Evolutionary conservation across 176 grass and related monocot species (phyloP), one percentile per base, ranked within the genome.

Genomic region (Hsuehochloa calcarea): DNA sequence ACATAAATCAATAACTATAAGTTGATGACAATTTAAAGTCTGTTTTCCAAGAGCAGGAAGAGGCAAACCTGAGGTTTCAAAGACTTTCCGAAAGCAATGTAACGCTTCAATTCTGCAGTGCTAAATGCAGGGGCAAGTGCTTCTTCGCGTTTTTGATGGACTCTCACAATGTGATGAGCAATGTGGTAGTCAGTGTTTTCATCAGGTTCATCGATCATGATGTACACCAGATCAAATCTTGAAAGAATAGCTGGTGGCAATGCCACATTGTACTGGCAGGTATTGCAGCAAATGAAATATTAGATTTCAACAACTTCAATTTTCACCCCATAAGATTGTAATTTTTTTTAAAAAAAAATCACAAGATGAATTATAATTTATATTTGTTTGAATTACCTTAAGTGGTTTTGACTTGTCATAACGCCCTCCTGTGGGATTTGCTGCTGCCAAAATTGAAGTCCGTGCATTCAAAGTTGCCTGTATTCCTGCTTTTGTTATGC

Each of bases 401-500:
- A 99, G 96, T 69, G 96, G 96, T 77, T 99, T 99, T 69, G 96
- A 89, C 66, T 90, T 91, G 84, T 99, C 93, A 86, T 99, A 99
- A 50, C 93, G 88, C 10, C 96, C 96, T 81, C 96, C 93, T 44
- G 91, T 93, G 12, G 93, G 96, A 94, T 99, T 99, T 86, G 96
- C 96, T 68, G 96, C 96, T 54, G 96, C 93, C 37, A 99, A 92
- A 91, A 99, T 96, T 81, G 96, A 93, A 72, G 96, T 99, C 17
- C 93, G 89, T 7, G 96, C 96, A 94, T 99, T 96, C 74, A 96
- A 77, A 75, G 93, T 96, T 72, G 96, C 96, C 84, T 99, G 96
- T 90, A 99, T 99, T 45, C 96, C 91, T 77, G 96, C 96, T 94
- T 99, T 99, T 68, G 96, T 99, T 86, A 99, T 99, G 82, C 96